phyloP scores from a whole-genome alignment of 2,329 filamentous ascomycete genomes.

The Canariomyces notabilis region DNA sequence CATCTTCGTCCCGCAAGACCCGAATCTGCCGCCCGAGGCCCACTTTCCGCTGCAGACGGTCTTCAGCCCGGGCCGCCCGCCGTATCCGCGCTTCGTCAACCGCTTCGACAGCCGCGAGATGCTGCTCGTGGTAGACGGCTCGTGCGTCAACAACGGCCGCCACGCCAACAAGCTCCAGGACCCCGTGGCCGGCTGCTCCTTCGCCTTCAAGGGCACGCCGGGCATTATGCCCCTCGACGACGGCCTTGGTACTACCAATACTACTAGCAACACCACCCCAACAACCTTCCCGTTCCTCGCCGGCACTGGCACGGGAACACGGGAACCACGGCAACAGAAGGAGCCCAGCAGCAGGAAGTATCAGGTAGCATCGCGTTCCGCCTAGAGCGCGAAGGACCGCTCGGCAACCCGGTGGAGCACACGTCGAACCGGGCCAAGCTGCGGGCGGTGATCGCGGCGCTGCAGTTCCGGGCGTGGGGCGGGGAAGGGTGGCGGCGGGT shows the following conservation, averaged over 20 bases:
- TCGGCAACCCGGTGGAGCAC: slow-evolving; percentile 27
- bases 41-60: slow-evolving; percentile 32
- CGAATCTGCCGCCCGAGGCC: slow-evolving; percentile 27
- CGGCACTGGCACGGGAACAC: too few relatives aligned
- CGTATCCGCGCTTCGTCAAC: slow-evolving; percentile 32
- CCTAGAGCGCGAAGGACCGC: slow-evolving; percentile 35
- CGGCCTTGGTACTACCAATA: not conserved
- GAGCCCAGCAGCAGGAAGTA: not conserved
- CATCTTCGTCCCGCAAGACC: slow-evolving; percentile 26
- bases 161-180: slow-evolving; percentile 8
- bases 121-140: slow-evolving; percentile 39
- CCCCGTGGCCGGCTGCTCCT: slow-evolving; percentile 27
- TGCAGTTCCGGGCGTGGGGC: slow-evolving; percentile 37
- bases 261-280: not conserved
- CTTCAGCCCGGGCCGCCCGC: slow-evolving; percentile 19
- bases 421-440: slow-evolving; percentile 45
- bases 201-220: slow-evolving; percentile 26
- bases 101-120: slow-evolving; percentile 33
- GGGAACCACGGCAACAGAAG: too few relatives aligned
- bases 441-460: slow-evolving; percentile 41
- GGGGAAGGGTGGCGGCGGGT: slow-evolving; percentile 36
- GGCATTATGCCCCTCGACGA: not conserved
- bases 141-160: slow-evolving; percentile 37
- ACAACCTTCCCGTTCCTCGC: slow-evolving; percentile 5
- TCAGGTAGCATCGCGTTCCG: slow-evolving; percentile 28